Percentiles rank a stretch among this genome's conserved stretches.
Evolutionary conservation across 139 green algal species (phyloP).

Genomic region (Yamagishiella unicocca): DNA sequence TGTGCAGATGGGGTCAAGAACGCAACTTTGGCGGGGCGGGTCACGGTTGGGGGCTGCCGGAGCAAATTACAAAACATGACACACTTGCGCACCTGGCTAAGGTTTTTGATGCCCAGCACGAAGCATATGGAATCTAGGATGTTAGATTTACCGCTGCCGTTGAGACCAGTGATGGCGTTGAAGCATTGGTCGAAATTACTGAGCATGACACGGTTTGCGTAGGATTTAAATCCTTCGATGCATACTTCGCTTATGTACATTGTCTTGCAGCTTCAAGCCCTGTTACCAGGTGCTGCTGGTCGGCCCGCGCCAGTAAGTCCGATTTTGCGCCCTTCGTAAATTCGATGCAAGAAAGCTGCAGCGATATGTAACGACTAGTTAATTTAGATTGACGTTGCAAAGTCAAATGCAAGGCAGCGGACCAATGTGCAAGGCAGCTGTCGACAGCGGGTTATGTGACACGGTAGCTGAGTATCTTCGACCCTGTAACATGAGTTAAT

Average conservation of each 20-base stretch:
- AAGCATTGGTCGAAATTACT: conserved; percentile 93
- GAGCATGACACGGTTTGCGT: conserved; percentile 91
- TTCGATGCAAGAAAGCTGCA: too few relatives aligned
- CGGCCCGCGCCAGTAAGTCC: too few relatives aligned
- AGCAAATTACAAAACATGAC: background rate
- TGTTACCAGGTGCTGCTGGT: too few relatives aligned
- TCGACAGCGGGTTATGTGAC: too few relatives aligned
- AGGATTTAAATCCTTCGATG: conserved; percentile 99
- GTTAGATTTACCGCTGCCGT: conserved; percentile 98
- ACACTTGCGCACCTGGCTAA: conserved; percentile 78
- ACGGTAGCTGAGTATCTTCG: too few relatives aligned
- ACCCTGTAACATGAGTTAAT: too few relatives aligned
- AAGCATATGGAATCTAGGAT: conserved; percentile 99
- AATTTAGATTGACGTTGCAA: too few relatives aligned
- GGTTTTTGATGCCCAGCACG: conserved; percentile 97
- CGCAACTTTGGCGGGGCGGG: too few relatives aligned
- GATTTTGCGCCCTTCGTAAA: too few relatives aligned
- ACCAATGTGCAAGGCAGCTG: too few relatives aligned
- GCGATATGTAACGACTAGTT: too few relatives aligned
- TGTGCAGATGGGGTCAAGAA: conserved; percentile 57
- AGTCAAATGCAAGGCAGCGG: too few relatives aligned
- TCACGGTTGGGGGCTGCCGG: background rate
- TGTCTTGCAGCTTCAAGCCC: background rate
- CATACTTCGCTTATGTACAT: conserved; percentile 98
- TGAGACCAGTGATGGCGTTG: conserved; percentile 99